phyloP scores from a whole-genome alignment of 2,329 filamentous ascomycete genomes.

The Fusarium praegraminearum region DNA sequence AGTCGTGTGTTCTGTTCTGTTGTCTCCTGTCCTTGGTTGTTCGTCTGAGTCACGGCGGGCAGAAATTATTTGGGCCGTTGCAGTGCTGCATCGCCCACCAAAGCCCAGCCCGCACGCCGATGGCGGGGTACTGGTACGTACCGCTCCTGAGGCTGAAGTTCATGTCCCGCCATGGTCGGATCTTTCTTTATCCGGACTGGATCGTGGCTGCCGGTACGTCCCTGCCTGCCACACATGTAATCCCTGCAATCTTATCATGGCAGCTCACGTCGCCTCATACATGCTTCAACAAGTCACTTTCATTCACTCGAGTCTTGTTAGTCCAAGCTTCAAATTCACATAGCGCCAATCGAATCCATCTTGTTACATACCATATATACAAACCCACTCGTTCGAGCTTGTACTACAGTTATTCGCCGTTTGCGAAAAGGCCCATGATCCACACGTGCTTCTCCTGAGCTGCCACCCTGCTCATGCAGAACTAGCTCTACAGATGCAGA shows the following conservation, averaged over 20 bases:
- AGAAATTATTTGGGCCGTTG: slow-evolving; percentile 44
- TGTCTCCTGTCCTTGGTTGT: slow-evolving; percentile 28
- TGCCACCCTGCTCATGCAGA: slow-evolving; percentile 49
- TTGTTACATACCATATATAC: slow-evolving; percentile 9
- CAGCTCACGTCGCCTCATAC: slow-evolving; percentile 36
- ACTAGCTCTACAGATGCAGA: slow-evolving; percentile 43
- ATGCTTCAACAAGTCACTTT: slow-evolving; percentile 31
- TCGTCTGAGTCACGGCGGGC: slow-evolving; percentile 46
- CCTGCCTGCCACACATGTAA: slow-evolving; percentile 23
- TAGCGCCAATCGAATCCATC: slow-evolving; percentile 17
- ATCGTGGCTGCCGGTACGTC: slow-evolving; percentile 8
- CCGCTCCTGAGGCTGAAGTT: slow-evolving; percentile 6
- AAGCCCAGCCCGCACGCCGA: slow-evolving; percentile 17
- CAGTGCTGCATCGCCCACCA: slow-evolving; percentile 37
- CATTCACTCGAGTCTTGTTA: slow-evolving; percentile 24
- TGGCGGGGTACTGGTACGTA: slow-evolving; percentile 46
- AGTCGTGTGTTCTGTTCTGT: slow-evolving; percentile 23
- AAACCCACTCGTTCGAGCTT: not conserved
- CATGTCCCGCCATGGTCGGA: slow-evolving; percentile 21
- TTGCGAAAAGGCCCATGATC: slow-evolving; percentile 42
- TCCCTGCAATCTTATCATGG: slow-evolving; percentile 47
- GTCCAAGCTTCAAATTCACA: slow-evolving; percentile 15
- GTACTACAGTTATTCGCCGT: slow-evolving; percentile 4
- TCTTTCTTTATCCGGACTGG: slow-evolving; percentile 29
- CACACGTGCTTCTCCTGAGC: slow-evolving; percentile 45